A percentile compares a stretch with the other conserved stretches of the same genome.
Evolutionary conservation across 805 yeast genomes (phyloP).

Genomic region (Metschnikowia gruessii): DNA sequence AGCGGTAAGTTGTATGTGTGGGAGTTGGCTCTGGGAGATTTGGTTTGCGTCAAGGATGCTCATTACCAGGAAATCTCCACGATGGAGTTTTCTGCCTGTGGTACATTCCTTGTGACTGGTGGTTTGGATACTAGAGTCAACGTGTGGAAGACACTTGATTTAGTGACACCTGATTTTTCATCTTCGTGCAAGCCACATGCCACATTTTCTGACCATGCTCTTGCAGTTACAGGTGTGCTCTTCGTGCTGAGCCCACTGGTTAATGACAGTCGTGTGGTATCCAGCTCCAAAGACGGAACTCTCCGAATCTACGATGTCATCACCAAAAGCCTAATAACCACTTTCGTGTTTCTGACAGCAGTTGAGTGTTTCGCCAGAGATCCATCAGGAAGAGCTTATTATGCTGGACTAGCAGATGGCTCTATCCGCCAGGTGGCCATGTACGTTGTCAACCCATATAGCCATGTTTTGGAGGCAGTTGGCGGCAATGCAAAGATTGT

Average conservation of each 20-base stretch:
- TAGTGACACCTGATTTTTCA: constrained; percentile 41
- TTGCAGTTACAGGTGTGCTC: constrained; percentile 49
- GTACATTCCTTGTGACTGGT: constrained; percentile 66
- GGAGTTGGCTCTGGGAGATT: constrained; percentile 77
- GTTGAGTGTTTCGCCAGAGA: constrained; percentile 62
- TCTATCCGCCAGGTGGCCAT: constrained; percentile 54
- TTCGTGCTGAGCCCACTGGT: constrained; percentile 49
- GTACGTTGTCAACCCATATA: constrained; percentile 35
- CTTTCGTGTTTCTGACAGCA: constrained; percentile 64
- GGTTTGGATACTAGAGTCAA: constrained; percentile 78
- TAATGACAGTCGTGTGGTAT: constrained; percentile 60
- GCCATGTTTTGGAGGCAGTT: constrained; percentile 50
- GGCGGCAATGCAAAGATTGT: constrained; percentile 56
- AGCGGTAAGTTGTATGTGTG: constrained; percentile 81
- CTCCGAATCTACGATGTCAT: constrained; percentile 64
- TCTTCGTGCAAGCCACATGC: constrained; percentile 52
- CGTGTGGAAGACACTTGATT: constrained; percentile 68
- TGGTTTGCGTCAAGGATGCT: constrained; percentile 69
- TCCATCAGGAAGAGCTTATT: constrained; percentile 74
- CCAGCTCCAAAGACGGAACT: constrained; percentile 73
- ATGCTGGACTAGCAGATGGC: constrained; percentile 68
- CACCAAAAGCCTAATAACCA: constrained; percentile 50
- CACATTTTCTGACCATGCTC: constrained; percentile 59
- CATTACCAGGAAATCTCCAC: constrained; percentile 77
- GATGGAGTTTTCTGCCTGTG: constrained; percentile 57